Base-by-base conservation (phyloP, 1,284 basidiomycete genomes). In the Neolentinus lepideus region DNA sequence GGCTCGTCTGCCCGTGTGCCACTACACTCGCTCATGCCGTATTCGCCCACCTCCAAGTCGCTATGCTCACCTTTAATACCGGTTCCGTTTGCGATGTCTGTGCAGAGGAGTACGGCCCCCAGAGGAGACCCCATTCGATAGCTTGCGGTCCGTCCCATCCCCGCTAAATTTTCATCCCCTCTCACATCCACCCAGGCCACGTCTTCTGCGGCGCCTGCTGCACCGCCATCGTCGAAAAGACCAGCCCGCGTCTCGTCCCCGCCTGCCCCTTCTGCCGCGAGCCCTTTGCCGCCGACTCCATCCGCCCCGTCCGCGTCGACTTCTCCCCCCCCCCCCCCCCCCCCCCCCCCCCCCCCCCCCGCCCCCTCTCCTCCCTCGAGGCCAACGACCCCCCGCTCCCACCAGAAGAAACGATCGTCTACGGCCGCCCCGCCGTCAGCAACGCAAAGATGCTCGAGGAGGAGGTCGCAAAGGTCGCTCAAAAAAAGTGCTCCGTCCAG, bases 401-500 rank as follows among this genome's bases (percentile, higher is more conserved):
- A n/a, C 69, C 69, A 53, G 61, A 63, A 38, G 59, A 64, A 48
- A 59, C 61, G 59, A 68, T 78, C 24, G 67, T 71, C 45, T 74
- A 79, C 59, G 66, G 77, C 59, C 73, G 79, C 65, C 80, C 57
- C 80, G 83, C 45, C 73, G 79, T 25, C 9, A n/a, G n/a, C n/a
- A 25, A 47, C 10, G 45, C 16, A 4, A 50, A 29, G 27, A 21
- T 14, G 60, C 75, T 90, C 55, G 88, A 90, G 70, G 81, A 82
- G 70, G 88, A 81, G 70, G 86, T 90, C 57, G 83, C 83, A 57
- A 80, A 79, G 64, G 83, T 90, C 62, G 88, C 88, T 29, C 79
- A 81, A n/a, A 88, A 87, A 80, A 89, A 88, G 76, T 89, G 85
- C 71, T 88, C 86, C 26, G 87, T 90, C 57, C 88, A 90, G 68